A percentile compares a stretch with the other conserved stretches of the same genome.
Conservation (phyloP, 345 rosid species). For the Pistacia atlantica region DNA sequence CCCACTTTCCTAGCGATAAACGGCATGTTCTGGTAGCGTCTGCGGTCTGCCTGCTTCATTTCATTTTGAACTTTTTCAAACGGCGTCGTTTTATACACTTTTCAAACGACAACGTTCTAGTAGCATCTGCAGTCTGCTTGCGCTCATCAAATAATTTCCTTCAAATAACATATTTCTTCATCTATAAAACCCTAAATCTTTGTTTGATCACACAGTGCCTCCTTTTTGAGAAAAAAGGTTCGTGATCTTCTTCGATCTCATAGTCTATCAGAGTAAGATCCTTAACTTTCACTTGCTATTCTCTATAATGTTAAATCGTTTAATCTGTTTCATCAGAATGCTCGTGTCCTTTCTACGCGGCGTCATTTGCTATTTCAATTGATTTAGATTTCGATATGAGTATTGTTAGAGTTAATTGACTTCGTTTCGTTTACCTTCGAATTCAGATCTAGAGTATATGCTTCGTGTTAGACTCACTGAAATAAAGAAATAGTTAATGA, state of each 20-base stretch:
- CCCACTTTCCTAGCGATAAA: no score
- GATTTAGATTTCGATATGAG: background rate
- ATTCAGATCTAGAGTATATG: background rate
- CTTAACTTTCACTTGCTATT: background rate
- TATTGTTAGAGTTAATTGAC: background rate
- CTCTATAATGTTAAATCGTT: background rate
- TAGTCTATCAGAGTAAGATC: background rate
- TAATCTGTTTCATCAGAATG: background rate
- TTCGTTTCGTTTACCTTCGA: background rate
- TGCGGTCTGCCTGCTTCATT: no score
- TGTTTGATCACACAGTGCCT: background rate
- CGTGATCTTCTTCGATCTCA: slow-evolving; percentile 12
- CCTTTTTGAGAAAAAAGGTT: background rate
- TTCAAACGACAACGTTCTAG: background rate
- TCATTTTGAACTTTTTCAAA: no score
- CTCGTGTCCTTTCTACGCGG: no score
- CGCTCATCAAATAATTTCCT: background rate
- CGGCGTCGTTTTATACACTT: background rate
- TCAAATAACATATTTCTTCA: background rate
- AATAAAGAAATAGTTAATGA: no score
- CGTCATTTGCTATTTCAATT: background rate
- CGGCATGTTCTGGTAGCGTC: no score
- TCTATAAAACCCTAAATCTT: background rate
- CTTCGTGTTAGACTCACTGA: no score
- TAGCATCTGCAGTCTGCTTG: background rate